These are phyloP conservation scores for Tuber melanosporum DNA, from an alignment of 495 filamentous ascomycete genomes.

Conservation along the genomic window DNA sequence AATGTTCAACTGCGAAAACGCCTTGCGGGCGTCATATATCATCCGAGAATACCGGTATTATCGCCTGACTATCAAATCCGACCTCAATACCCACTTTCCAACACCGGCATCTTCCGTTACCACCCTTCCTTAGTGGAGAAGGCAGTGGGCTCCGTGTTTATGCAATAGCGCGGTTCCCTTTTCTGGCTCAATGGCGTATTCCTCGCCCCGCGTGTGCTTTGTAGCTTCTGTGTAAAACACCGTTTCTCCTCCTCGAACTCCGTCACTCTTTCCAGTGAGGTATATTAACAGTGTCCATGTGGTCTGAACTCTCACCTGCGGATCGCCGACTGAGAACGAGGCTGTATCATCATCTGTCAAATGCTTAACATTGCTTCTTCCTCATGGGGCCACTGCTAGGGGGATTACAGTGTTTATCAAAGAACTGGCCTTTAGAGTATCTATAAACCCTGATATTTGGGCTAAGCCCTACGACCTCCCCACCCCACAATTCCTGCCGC, in stretches of 20 bases:
- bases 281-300: conserved; percentile 93
- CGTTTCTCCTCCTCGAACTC: conserved; percentile 76
- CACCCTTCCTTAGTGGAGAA: conserved; percentile 80
- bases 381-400: not conserved
- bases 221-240: conserved; percentile 77
- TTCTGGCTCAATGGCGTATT: conserved; percentile 64
- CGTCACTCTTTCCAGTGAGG: conserved; percentile 61
- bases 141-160: conserved; percentile 79
- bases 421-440: conserved; percentile 82
- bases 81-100: conserved; percentile 90
- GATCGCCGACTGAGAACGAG: conserved; percentile 52
- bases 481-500: conserved; percentile 59
- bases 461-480: conserved; percentile 77
- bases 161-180: conserved; percentile 80
- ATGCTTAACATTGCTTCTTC: not conserved
- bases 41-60: conserved; percentile 29
- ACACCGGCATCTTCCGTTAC: conserved; percentile 72
- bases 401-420: conserved; percentile 40
- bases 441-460: conserved; percentile 86
- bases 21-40: not conserved
- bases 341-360: conserved; percentile 72
- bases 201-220: conserved; percentile 48
- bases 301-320: conserved; percentile 56
- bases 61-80: conserved; percentile 69
- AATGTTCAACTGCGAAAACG: not conserved